Conservation (phyloP, 345 rosid species). For the Laguncularia racemosa region DNA sequence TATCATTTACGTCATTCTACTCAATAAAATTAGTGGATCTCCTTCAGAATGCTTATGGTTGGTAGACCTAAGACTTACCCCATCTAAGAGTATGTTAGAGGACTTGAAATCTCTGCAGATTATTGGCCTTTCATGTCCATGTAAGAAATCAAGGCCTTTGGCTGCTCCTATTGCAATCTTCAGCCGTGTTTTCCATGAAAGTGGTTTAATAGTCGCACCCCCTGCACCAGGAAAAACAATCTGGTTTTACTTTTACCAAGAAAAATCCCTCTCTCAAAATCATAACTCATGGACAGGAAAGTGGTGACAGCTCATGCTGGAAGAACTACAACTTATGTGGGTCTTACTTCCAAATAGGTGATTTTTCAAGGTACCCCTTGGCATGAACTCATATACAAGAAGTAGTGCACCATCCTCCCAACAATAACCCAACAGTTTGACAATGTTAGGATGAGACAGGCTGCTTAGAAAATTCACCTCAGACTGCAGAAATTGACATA, state of each 20-base stretch:
- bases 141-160: conserved; percentile 15
- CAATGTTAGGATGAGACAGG: conserved; percentile 17
- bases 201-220: background rate
- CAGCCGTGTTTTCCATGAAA: conserved; percentile 9
- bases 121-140: conserved; percentile 6
- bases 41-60: too few species aligned
- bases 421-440: conserved; percentile 21
- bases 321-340: background rate
- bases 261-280: too few species aligned
- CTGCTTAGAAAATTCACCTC: conserved; percentile 14
- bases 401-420: conserved; percentile 9
- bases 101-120: conserved; percentile 21
- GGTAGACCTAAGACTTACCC: conserved; percentile 1
- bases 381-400: conserved; percentile 21
- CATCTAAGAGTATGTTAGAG: conserved; percentile 17
- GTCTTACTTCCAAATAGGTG: conserved; percentile 19
- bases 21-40: too few species aligned
- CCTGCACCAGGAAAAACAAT: conserved; percentile 6
- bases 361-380: conserved; percentile 17
- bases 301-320: background rate
- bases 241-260: background rate
- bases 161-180: conserved; percentile 19
- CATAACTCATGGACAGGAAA: too few species aligned
- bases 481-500: conserved; percentile 8
- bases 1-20: too few species aligned